Conservation (phyloP, 495 filamentous ascomycete genomes). For the Filosporella fistucella region DNA sequence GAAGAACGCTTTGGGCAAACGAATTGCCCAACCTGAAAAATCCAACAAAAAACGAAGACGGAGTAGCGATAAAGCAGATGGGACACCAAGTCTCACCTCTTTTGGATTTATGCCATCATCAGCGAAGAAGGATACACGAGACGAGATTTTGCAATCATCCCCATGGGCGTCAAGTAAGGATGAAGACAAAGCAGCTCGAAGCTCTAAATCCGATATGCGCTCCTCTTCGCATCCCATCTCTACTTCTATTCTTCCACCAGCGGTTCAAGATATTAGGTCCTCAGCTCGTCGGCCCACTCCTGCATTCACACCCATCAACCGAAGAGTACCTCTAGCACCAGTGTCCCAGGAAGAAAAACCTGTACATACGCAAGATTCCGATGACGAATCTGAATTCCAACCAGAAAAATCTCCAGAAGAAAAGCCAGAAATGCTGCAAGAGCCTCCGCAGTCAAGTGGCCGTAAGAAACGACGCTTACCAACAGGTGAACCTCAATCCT, state of each 20-base stretch:
- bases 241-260: background rate
- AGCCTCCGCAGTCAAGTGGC: conserved; percentile 1
- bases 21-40: background rate
- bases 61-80: conserved; percentile 2
- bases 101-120: conserved; percentile 4
- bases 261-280: background rate
- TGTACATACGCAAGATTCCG: background rate
- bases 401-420: background rate
- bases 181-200: background rate
- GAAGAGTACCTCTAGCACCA: background rate
- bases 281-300: conserved; percentile 5
- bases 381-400: background rate
- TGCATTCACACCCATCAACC: conserved; percentile 8
- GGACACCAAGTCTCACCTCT: background rate
- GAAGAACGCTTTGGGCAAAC: conserved; percentile 18
- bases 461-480: conserved; percentile 16
- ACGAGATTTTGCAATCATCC: too few species aligned
- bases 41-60: conserved; percentile 12
- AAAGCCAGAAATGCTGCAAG: background rate
- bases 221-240: background rate
- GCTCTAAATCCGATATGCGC: background rate
- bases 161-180: too few species aligned
- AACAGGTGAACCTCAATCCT: conserved; percentile 3
- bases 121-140: too few species aligned
- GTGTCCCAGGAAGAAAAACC: background rate